A percentile compares a stretch with the other conserved stretches of the same genome.
Evolutionary conservation across 1,139 yeast species (phyloP).

Genomic region (Kurtzmaniella natalensis): DNA sequence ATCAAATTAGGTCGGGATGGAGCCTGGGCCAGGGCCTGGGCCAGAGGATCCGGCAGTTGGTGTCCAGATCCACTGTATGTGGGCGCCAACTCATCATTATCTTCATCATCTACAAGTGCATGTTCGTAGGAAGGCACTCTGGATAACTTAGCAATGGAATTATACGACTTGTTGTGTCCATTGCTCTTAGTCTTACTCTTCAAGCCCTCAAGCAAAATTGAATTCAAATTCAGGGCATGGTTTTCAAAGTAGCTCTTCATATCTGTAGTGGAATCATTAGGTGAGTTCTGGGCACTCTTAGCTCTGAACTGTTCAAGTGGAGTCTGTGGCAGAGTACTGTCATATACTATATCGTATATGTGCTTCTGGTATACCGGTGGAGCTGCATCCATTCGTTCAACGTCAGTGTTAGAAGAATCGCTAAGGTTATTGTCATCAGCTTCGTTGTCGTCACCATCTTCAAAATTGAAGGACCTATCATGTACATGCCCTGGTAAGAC

Average conservation of each 20-base stretch:
- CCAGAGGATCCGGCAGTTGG: background rate
- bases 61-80: slow-evolving; percentile 16
- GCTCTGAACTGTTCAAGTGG: slow-evolving; percentile 37
- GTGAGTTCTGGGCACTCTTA: slow-evolving; percentile 17
- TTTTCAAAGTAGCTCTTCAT: slow-evolving; percentile 21
- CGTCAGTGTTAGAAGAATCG: slow-evolving; percentile 13
- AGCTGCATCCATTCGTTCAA: slow-evolving; percentile 29
- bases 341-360: slow-evolving; percentile 33
- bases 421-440: background rate
- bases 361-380: slow-evolving; percentile 43
- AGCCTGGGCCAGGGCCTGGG: background rate
- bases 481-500: slow-evolving; percentile 26
- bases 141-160: slow-evolving; percentile 16
- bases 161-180: background rate
- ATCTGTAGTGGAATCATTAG: slow-evolving; percentile 15
- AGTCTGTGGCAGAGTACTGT: slow-evolving; percentile 31
- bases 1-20: slow-evolving; percentile 5
- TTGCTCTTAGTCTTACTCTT: slow-evolving; percentile 3
- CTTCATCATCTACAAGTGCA: slow-evolving; percentile 30
- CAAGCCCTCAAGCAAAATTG: slow-evolving; percentile 18
- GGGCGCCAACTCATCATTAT: slow-evolving; percentile 31
- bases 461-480: slow-evolving; percentile 3
- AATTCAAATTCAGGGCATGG: background rate
- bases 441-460: slow-evolving; percentile 2
- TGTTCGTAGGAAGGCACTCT: slow-evolving; percentile 34